Conservation (phyloP, 2,329 filamentous ascomycete species). For the Colletotrichum gigasporum region DNA sequence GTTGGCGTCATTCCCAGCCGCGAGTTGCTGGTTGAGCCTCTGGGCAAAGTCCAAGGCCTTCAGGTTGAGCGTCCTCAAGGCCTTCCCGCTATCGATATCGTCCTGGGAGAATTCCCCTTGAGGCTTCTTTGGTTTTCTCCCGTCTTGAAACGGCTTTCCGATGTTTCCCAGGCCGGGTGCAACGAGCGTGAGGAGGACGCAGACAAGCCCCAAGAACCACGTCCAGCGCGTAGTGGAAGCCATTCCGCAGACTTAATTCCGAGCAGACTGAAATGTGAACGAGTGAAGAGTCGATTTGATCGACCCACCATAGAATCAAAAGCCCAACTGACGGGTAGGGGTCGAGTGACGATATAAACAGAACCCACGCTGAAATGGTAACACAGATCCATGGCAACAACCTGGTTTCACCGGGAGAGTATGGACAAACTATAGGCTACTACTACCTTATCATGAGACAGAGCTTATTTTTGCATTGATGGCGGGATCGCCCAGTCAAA, state of each 20-base stretch:
- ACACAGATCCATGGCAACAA: background rate
- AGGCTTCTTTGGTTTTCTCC: background rate
- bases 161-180: background rate
- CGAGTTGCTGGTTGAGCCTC: background rate
- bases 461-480: constrained; percentile 30
- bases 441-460: constrained; percentile 13
- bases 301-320: background rate
- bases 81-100: constrained; percentile 20
- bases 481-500: background rate
- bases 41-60: constrained; percentile 4
- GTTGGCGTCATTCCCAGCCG: background rate
- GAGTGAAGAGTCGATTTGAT: background rate
- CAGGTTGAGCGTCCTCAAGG: background rate
- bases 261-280: background rate
- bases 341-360: constrained; percentile 4
- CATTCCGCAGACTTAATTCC: background rate
- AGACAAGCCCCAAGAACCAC: background rate
- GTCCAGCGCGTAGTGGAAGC: background rate
- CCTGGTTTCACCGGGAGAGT: background rate
- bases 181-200: background rate
- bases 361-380: background rate
- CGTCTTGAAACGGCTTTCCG: no score
- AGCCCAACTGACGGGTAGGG: background rate
- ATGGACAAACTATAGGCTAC: background rate
- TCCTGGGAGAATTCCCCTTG: background rate